These are phyloP conservation scores for Phaeomoniella chlamydospora DNA, from an alignment of 2,329 filamentous ascomycete species.

Conservation along the genomic window DNA sequence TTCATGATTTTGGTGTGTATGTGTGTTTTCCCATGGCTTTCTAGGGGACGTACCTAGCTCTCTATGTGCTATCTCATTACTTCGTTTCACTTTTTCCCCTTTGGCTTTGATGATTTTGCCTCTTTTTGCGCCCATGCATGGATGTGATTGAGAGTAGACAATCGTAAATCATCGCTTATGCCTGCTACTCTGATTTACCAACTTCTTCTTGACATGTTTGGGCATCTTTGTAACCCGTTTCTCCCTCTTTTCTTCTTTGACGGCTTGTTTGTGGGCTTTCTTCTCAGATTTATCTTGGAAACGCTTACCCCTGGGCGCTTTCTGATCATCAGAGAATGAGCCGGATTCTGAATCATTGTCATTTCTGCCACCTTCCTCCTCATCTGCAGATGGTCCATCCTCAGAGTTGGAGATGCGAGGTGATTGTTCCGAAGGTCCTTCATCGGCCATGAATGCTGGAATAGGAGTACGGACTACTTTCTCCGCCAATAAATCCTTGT, in stretches of 20 bases:
- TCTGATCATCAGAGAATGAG: constrained; percentile 37
- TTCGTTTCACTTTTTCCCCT: too few relatives aligned
- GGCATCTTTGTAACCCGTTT: constrained; percentile 92
- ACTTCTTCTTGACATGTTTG: constrained; percentile 86
- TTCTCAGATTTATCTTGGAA: constrained; percentile 89
- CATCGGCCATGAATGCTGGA: constrained; percentile 21
- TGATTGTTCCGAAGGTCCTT: constrained; percentile 18
- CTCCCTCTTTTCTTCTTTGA: constrained; percentile 92
- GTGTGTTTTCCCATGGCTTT: too few relatives aligned
- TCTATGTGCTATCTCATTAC: too few relatives aligned
- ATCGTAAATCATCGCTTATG: constrained; percentile 35
- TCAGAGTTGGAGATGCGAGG: constrained; percentile 21
- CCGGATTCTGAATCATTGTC: constrained; percentile 6
- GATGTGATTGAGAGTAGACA: too few relatives aligned
- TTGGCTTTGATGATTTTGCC: too few relatives aligned
- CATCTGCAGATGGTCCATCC: too few relatives aligned
- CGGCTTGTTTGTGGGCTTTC: constrained; percentile 70
- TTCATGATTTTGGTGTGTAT: too few relatives aligned
- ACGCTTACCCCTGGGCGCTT: constrained; percentile 60
- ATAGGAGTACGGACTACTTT: constrained; percentile 32
- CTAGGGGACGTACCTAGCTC: too few relatives aligned
- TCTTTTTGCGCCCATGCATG: too few relatives aligned
- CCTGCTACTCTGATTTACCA: constrained; percentile 49
- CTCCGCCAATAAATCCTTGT: constrained; percentile 68
- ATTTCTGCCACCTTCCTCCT: constrained; percentile 7